These are phyloP conservation scores for Nakaseomyces nivariensis DNA, from an alignment of 1,139 yeast species.

Conservation along the genomic window DNA sequence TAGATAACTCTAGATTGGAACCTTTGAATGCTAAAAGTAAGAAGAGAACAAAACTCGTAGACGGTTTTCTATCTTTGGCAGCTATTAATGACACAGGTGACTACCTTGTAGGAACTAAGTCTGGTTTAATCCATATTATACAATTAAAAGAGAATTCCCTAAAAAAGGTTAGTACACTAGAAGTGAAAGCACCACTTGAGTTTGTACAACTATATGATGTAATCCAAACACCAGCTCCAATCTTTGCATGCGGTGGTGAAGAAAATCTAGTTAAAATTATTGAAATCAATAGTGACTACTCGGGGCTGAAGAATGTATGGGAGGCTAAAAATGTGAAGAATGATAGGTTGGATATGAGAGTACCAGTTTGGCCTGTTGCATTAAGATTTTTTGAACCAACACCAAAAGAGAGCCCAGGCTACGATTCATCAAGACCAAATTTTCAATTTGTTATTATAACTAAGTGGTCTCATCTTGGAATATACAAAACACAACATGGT, in stretches of 20 bases:
- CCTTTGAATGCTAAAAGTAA: constrained; percentile 18
- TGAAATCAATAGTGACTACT: constrained; percentile 29
- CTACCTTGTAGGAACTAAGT: constrained; percentile 32
- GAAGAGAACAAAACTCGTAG: constrained; percentile 22
- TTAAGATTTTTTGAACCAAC: constrained; percentile 33
- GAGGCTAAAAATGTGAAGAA: constrained; percentile 59
- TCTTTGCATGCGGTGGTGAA: constrained; percentile 67
- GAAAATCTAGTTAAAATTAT: constrained; percentile 55
- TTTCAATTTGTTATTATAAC: constrained; percentile 52
- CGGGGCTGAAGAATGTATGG: constrained; percentile 33
- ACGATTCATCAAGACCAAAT: constrained; percentile 22
- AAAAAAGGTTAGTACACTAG: constrained; percentile 12
- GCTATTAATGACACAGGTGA: constrained; percentile 11
- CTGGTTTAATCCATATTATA: constrained; percentile 42
- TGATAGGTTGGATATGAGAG: constrained; percentile 53
- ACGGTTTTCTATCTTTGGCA: constrained; percentile 21
- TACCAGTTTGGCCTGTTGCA: constrained; percentile 48
- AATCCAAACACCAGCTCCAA: constrained; percentile 32
- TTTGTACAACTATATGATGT: constrained; percentile 40
- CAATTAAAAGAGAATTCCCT: constrained; percentile 14
- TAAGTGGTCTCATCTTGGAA: constrained; percentile 34
- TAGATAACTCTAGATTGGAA: constrained; percentile 18
- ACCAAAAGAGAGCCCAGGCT: constrained; percentile 15
- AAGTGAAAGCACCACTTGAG: constrained; percentile 33
- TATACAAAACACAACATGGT: constrained; percentile 51